phyloP scores from a whole-genome alignment of 768 basidiomycete species.

The Butyriboletus loyo region DNA sequence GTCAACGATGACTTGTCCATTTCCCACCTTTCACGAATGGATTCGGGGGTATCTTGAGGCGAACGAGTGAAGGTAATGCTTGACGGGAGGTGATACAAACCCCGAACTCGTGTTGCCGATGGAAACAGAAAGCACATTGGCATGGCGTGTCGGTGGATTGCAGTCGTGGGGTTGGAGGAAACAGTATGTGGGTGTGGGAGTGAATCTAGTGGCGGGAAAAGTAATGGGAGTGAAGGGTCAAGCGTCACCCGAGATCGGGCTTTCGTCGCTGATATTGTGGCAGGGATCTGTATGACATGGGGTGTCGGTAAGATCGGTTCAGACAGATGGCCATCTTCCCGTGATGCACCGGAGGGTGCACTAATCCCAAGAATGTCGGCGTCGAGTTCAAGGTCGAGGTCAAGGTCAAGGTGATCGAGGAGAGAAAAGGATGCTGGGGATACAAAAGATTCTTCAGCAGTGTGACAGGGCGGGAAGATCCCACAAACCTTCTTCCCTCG shows the following conservation, averaged over 20 bases:
- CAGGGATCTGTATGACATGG: not conserved
- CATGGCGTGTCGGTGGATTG: slow-evolving; percentile 16
- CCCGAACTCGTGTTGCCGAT: slow-evolving; percentile 44
- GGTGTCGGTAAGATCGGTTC: slow-evolving; percentile 6
- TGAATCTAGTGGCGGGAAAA: slow-evolving; percentile 52
- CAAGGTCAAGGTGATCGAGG: slow-evolving; percentile 70
- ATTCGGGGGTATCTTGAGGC: slow-evolving; percentile 35
- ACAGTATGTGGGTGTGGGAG: slow-evolving; percentile 14
- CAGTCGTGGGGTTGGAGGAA: slow-evolving; percentile 8
- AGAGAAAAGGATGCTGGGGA: slow-evolving; percentile 65
- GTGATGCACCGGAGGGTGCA: slow-evolving; percentile 12
- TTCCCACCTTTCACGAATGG: slow-evolving; percentile 67
- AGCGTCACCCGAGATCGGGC: slow-evolving; percentile 33
- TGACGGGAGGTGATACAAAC: slow-evolving; percentile 39
- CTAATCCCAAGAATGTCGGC: slow-evolving; percentile 41
- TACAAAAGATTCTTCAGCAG: not conserved
- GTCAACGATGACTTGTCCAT: slow-evolving; percentile 64
- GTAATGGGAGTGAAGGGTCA: slow-evolving; percentile 54
- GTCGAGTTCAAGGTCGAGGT: slow-evolving; percentile 70
- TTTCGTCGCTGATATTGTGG: slow-evolving; percentile 2
- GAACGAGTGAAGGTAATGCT: slow-evolving; percentile 19
- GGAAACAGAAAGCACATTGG: slow-evolving; percentile 21
- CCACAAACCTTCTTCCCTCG: slow-evolving; percentile 57
- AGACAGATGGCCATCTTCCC: not conserved
- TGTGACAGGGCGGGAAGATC: not conserved